Percentiles rank a stretch among this genome's conserved stretches.
These are phyloP conservation scores for Tuber microsphaerosporum DNA, from an alignment of 495 filamentous ascomycete species.

Conservation along the genomic window DNA sequence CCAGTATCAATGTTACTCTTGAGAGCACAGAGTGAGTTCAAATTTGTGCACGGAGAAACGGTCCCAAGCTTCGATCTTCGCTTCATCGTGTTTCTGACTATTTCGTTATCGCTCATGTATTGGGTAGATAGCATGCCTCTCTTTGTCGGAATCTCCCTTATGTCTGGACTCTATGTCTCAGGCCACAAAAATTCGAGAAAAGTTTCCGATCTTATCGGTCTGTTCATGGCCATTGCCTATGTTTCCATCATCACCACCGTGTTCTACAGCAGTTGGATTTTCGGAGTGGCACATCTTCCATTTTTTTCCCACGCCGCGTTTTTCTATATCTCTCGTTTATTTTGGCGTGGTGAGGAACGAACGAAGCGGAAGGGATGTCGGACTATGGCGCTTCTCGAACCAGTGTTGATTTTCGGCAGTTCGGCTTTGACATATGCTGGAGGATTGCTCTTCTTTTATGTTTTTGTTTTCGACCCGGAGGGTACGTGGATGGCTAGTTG, in stretches of 20 bases:
- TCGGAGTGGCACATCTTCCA: background rate
- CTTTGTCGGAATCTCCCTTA: background rate
- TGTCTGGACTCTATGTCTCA: background rate
- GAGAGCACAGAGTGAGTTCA: background rate
- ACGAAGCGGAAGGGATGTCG: background rate
- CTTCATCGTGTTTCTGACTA: background rate
- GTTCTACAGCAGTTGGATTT: background rate
- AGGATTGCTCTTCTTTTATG: background rate
- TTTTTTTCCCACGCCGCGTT: background rate
- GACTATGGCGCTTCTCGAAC: background rate
- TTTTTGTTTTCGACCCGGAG: background rate
- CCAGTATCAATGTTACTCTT: background rate
- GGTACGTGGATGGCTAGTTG: constrained; percentile 1
- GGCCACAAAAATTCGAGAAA: background rate
- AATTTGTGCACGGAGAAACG: background rate
- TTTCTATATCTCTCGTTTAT: background rate
- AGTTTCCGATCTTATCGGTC: background rate
- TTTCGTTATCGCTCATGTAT: background rate
- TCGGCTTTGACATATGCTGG: background rate
- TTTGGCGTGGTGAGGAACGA: background rate
- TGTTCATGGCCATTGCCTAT: background rate
- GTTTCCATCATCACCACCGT: background rate
- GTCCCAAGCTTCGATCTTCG: background rate
- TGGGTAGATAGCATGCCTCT: background rate
- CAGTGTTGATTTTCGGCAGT: background rate